Base-by-base conservation (phyloP, 2,329 filamentous ascomycete genomes). In the Seiridium unicorne region DNA sequence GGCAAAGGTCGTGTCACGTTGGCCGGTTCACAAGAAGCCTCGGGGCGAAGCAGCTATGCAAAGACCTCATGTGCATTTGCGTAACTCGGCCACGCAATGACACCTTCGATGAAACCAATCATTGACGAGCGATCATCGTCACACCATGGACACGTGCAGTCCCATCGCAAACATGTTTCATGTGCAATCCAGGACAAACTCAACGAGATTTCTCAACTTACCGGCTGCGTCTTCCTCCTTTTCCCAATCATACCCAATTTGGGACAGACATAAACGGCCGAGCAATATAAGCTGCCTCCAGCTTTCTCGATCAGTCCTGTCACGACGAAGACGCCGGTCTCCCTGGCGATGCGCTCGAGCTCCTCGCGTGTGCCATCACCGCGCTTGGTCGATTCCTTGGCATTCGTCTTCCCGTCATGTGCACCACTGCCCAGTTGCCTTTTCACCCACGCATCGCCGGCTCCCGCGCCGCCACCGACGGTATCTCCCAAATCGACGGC, bases 191-290 rank as follows among this genome's bases (percentile, higher is more conserved):
- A 26, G 18, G 18, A 26, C 18, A 26, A 26, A 26, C 18, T 1
- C 2, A 26, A 26, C 18, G 18, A 26, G 18, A 18, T 9, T 26
- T 26, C 18, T 26, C 18, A 34, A 35, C 85, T 69, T 73, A 90
- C 89, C 18, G 93, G 94, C 87, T 96, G 94, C 31, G 97, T 91
- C 76, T 97, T 97, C 69, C 93, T 82, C 64, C 93, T 84, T 81
- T 97, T 97, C 26, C 92, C 93, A 26, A 97, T 72, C 6, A 90
- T 74, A 4, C 93, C 93, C 51, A 83, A 71, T 47, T 75, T 78
- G 0, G 93, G 93, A 72, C 91, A 92, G 0, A 97, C 88, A 70
- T 95, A 97, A 4, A 97, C 82, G 1, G 85, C 91, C 3, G 86
- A 81, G 73, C 93, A 97, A 72, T 96, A 97, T 35, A 55, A 72